These are phyloP conservation scores for Spergularia marina DNA, from an alignment of 148 eudicot genomes.

Conservation along the genomic window DNA sequence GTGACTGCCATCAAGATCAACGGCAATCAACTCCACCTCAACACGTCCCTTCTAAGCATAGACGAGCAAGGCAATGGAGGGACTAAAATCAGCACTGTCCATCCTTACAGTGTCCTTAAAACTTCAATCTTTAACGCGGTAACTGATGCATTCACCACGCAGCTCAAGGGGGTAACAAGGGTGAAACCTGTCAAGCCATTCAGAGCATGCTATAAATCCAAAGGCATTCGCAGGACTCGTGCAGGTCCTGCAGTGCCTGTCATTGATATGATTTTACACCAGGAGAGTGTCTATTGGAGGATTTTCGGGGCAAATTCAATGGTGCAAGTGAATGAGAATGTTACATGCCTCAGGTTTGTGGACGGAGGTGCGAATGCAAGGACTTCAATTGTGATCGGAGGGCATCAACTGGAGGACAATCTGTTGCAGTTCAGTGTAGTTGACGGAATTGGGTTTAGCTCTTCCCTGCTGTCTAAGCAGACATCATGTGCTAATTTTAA, in stretches of 20 bases:
- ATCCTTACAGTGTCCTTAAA: slow-evolving; percentile 58
- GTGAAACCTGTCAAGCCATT: slow-evolving; percentile 51
- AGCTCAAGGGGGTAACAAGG: slow-evolving; percentile 27
- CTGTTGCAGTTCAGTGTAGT: slow-evolving; percentile 41
- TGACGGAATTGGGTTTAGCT: slow-evolving; percentile 41
- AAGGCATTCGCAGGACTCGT: slow-evolving; percentile 32
- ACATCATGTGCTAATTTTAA: slow-evolving; percentile 43
- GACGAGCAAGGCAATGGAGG: slow-evolving; percentile 58
- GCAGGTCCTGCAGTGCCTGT: slow-evolving; percentile 50
- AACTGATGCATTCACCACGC: slow-evolving; percentile 23
- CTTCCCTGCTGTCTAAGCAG: slow-evolving; percentile 25
- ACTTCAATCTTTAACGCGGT: slow-evolving; percentile 46
- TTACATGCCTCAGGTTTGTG: slow-evolving; percentile 42
- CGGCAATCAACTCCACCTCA: slow-evolving; percentile 25
- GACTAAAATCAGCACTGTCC: slow-evolving; percentile 65
- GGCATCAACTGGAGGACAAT: slow-evolving; percentile 51
- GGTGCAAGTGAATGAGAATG: slow-evolving; percentile 51
- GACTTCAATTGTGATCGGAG: slow-evolving; percentile 47
- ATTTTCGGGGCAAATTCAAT: slow-evolving; percentile 60
- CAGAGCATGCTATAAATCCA: slow-evolving; percentile 38
- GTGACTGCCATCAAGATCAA: slow-evolving; percentile 46
- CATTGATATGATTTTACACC: slow-evolving; percentile 49
- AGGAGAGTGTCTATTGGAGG: slow-evolving; percentile 39
- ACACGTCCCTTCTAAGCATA: slow-evolving; percentile 33
- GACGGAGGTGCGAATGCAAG: slow-evolving; percentile 42